Percentiles rank a stretch among this genome's conserved stretches.
These are phyloP conservation scores for Phialocephala sp. DNA, from an alignment of 2,329 filamentous ascomycete genomes.

Conservation along the genomic window DNA sequence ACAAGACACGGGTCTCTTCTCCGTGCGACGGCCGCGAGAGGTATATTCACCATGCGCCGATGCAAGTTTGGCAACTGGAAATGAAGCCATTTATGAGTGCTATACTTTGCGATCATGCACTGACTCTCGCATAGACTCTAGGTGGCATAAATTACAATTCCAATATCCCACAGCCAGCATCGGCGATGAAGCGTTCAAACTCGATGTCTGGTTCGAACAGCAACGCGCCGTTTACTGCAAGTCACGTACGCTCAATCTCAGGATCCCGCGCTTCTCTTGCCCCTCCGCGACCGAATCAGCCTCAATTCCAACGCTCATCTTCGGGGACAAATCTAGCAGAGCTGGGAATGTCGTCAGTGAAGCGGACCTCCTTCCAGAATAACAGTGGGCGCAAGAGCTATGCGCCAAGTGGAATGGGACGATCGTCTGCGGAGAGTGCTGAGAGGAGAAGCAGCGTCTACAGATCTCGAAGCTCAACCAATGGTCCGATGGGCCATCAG, in stretches of 20 bases:
- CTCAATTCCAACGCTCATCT: slow-evolving; percentile 83
- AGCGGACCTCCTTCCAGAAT: slow-evolving; percentile 80
- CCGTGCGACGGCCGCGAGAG: slow-evolving; percentile 89
- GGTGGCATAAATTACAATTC: slow-evolving; percentile 83
- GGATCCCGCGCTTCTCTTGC: slow-evolving; percentile 86
- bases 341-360: slow-evolving; percentile 80
- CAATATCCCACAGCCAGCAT: slow-evolving; percentile 86
- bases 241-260: slow-evolving; percentile 82
- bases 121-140: slow-evolving; percentile 68
- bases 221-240: slow-evolving; percentile 66
- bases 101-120: slow-evolving; percentile 7
- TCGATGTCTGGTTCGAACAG: slow-evolving; percentile 70
- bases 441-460: slow-evolving; percentile 84
- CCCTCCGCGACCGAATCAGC: slow-evolving; percentile 81
- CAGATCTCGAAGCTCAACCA: slow-evolving; percentile 70
- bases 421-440: slow-evolving; percentile 49
- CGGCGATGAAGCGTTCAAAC: slow-evolving; percentile 91
- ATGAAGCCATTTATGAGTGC: background rate
- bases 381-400: slow-evolving; percentile 65
- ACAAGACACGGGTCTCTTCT: slow-evolving; percentile 87
- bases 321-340: slow-evolving; percentile 83
- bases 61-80: background rate
- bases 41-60: slow-evolving; percentile 56
- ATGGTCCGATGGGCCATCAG: slow-evolving; percentile 75
- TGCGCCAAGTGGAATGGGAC: slow-evolving; percentile 49